phyloP scores from a whole-genome alignment of 2,329 filamentous ascomycete species.

The Neocucurbitaria cava region DNA sequence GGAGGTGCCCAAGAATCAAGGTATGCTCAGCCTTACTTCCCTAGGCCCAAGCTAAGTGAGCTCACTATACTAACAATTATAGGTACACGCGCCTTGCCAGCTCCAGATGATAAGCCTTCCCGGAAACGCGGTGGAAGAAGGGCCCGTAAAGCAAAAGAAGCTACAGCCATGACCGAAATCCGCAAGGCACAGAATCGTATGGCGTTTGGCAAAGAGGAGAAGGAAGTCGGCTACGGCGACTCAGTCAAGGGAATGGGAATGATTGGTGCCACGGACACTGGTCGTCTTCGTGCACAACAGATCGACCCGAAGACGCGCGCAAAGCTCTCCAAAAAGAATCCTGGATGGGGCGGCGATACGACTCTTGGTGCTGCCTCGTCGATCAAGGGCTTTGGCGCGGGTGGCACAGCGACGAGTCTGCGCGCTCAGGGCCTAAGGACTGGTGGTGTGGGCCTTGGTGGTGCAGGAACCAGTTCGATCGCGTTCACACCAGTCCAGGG shows the following conservation, averaged over 20 bases:
- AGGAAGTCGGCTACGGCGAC: conserved; percentile 91
- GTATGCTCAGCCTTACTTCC: conserved; percentile 97
- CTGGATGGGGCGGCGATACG: conserved; percentile 85
- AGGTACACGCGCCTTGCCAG: conserved; percentile 81
- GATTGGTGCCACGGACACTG: conserved; percentile 88
- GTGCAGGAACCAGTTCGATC: conserved; percentile 79
- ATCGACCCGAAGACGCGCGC: conserved; percentile 93
- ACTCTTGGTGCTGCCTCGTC: conserved; percentile 65
- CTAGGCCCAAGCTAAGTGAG: no score
- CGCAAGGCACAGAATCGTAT: conserved; percentile 96
- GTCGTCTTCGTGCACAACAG: conserved; percentile 85
- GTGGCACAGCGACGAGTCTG: conserved; percentile 71
- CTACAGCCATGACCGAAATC: conserved; percentile 94
- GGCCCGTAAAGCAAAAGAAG: conserved; percentile 94
- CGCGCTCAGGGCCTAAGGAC: conserved; percentile 80
- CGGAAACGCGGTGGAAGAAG: conserved; percentile 90
- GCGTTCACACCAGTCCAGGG: conserved; percentile 96
- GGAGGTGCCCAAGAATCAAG: conserved; percentile 88
- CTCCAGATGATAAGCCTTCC: conserved; percentile 93
- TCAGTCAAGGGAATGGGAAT: conserved; percentile 89
- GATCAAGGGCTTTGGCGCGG: conserved; percentile 77
- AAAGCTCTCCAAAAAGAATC: conserved; percentile 92
- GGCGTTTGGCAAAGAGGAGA: conserved; percentile 94
- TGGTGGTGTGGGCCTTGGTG: conserved; percentile 76
- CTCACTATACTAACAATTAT: no score